Evolutionary conservation across 1,139 yeast species (phyloP), one percentile per base, ranked within the genome.

Genomic region (Geotrichum fermentans): DNA sequence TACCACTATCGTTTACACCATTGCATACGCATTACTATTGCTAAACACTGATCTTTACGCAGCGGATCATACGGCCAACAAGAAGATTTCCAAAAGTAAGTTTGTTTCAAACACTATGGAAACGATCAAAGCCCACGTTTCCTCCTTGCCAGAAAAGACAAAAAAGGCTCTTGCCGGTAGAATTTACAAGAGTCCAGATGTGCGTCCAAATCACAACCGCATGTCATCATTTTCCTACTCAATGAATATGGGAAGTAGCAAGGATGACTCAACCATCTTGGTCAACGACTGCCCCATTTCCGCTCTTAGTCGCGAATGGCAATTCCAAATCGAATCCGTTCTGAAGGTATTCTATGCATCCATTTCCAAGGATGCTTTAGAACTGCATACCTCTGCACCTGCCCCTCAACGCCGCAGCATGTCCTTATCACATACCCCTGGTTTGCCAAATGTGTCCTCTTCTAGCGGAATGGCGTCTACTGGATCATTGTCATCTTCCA

Each of bases 1-100:
- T 61, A 73, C 77, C 50, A 84, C 79, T 59, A 77, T 82, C 43
- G 80, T 84, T 52, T 87, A 86, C 63, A 79, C 88, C 41, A 75
- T 85, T 13, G 74, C 86, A 42, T 87, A 86, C 65, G 77, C 89
- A 8, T 69, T 87, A 58, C 74, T 87, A 49, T 73, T 88, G 51
- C 71, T 86, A 51, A 87, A 87, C 52, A 67, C 72, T 1, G 72
- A 68, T 51, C 53, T 67, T 5, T 64, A 68, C 51, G 65, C 65
- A 13, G 65, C 69, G 2, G 68, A 66, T 38, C 65, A 64, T 47
- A 52, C 59, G 14, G 50, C 59, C 26, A 54, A 56, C 45, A 62
- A 55, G 69, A 73, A 57, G 67, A 74, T 62, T 64, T 65, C 60
- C 51, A 60, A 57, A 59, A 59, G 53, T 45, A 58, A 54, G 47